Conservation (phyloP, 164 flowering plant genomes). For the Aristolochia californica region DNA sequence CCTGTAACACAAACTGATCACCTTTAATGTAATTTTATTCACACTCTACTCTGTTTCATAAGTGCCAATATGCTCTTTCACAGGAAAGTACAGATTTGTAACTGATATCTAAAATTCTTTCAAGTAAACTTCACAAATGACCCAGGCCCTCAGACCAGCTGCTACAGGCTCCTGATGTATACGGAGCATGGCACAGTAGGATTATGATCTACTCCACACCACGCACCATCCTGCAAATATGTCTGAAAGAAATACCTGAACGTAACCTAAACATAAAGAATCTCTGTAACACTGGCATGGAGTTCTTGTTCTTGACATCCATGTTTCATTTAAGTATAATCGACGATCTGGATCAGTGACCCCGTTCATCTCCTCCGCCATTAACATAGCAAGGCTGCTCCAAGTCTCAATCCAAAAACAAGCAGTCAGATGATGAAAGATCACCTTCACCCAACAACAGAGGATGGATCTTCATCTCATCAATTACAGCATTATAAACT, state of each 20-base stretch:
- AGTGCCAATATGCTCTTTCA: too few relatives aligned
- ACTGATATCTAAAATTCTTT: too few relatives aligned
- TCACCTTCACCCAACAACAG: slow-evolving; percentile 25
- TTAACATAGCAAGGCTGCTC: slow-evolving; percentile 19
- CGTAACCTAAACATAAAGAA: slow-evolving; percentile 67
- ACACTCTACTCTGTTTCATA: too few relatives aligned
- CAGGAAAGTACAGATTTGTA: too few relatives aligned
- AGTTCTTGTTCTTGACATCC: too few relatives aligned
- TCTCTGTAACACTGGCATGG: slow-evolving; percentile 67
- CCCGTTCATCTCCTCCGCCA: slow-evolving; percentile 45
- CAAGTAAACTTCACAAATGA: slow-evolving; percentile 3
- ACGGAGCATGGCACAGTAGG: too few relatives aligned
- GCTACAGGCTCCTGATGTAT: slow-evolving; percentile 70
- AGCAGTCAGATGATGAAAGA: slow-evolving; percentile 28
- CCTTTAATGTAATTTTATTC: too few relatives aligned
- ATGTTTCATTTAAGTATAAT: slow-evolving; percentile 60
- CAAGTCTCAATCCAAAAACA: slow-evolving; percentile 16
- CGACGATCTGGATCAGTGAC: slow-evolving; percentile 18
- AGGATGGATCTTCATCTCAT: slow-evolving; percentile 22
- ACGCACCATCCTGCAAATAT: too few relatives aligned
- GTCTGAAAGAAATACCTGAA: slow-evolving; percentile 47
- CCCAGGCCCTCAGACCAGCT: slow-evolving; percentile 82
- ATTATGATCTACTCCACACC: not conserved
- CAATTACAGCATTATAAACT: slow-evolving; percentile 5
- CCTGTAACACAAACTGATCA: too few relatives aligned